Percentiles rank a stretch among this genome's conserved stretches.
phyloP scores from a whole-genome alignment of 768 basidiomycete genomes.

The Amylocystis lapponica region DNA sequence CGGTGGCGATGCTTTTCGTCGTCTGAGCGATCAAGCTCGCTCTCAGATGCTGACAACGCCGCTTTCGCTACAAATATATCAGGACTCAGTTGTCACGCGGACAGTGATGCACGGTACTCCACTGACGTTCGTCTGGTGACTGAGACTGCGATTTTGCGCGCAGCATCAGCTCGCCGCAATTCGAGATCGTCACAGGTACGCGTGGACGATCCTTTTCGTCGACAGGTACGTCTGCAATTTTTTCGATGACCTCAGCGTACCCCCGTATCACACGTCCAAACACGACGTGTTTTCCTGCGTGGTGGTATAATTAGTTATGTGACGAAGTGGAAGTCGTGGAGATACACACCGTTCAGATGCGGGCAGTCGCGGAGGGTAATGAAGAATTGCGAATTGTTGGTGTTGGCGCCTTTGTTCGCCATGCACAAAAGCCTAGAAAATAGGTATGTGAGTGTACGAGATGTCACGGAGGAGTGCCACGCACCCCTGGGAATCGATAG shows the following conservation, averaged over 20 bases:
- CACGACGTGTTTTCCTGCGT: constrained; percentile 53
- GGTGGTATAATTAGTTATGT: background rate
- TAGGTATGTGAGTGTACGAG: background rate
- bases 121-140: constrained; percentile 15
- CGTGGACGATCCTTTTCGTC: constrained; percentile 74
- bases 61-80: constrained; percentile 8
- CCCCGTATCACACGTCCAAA: constrained; percentile 50
- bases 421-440: constrained; percentile 65
- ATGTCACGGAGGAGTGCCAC: constrained; percentile 13
- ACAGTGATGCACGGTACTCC: background rate
- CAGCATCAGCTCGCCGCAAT: constrained; percentile 83
- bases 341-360: constrained; percentile 60
- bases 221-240: constrained; percentile 56
- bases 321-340: background rate
- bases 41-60: constrained; percentile 8
- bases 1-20: constrained; percentile 11
- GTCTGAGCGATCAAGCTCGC: constrained; percentile 7
- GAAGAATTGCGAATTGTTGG: constrained; percentile 87
- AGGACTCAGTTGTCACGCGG: constrained; percentile 1
- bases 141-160: constrained; percentile 32
- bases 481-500: constrained; percentile 60
- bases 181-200: constrained; percentile 59
- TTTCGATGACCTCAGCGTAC: constrained; percentile 52
- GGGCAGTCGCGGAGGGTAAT: constrained; percentile 72
- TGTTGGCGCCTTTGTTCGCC: constrained; percentile 83